Conservation (phyloP, 1,284 basidiomycete genomes). For the Marasmius oreades region DNA sequence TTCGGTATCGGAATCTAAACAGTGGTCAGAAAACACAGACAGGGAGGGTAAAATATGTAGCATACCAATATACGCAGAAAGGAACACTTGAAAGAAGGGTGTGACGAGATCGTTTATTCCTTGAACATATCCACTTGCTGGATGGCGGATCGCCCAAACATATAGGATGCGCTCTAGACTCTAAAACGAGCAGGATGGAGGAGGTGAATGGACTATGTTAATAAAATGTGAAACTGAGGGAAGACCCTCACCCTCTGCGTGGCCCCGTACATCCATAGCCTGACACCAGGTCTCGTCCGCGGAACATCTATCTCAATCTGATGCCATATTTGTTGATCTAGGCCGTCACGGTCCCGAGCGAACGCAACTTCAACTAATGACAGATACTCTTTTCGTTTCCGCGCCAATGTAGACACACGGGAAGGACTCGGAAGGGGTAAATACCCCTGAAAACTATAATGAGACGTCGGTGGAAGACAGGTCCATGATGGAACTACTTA, state of each 20-base stretch:
- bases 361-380: constrained; percentile 92
- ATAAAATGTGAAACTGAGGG: neutral
- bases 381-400: constrained; percentile 92
- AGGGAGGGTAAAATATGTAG: constrained; percentile 10
- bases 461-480: constrained; percentile 2
- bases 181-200: constrained; percentile 37
- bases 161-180: constrained; percentile 91
- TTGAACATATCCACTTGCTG: constrained; percentile 95
- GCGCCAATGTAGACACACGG: constrained; percentile 71
- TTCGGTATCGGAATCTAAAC: constrained; percentile 81
- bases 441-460: constrained; percentile 69
- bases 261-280: constrained; percentile 82
- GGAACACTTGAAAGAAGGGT: constrained; percentile 93
- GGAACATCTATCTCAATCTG: constrained; percentile 98
- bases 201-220: neutral
- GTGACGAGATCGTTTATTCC: constrained; percentile 97
- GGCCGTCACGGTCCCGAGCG: constrained; percentile 72
- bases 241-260: constrained; percentile 85
- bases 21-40: constrained; percentile 1
- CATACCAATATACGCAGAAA: constrained; percentile 87
- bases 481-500: constrained; percentile 36
- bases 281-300: constrained; percentile 87
- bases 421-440: constrained; percentile 83
- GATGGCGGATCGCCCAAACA: constrained; percentile 97
- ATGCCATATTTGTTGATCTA: constrained; percentile 97